phyloP scores from a whole-genome alignment of 345 rosid genomes.

The Schrenkiella parvula region DNA sequence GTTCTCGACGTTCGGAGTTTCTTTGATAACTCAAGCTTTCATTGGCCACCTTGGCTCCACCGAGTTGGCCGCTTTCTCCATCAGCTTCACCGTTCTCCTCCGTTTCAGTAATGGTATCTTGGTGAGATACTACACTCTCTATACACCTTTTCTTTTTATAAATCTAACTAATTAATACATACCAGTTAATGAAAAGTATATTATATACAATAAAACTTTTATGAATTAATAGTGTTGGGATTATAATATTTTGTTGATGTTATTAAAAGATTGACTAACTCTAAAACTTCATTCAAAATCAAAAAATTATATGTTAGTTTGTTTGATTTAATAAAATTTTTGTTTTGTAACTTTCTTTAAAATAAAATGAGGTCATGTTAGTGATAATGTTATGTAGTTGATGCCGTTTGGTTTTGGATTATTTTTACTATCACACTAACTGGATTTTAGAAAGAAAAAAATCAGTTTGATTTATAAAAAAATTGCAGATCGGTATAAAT shows the following conservation, averaged over 20 bases:
- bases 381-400: neutral
- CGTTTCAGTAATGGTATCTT: constrained; percentile 63
- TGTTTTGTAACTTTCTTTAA: neutral
- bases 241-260: too few relatives aligned
- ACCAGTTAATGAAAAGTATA: too few relatives aligned
- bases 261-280: too few relatives aligned
- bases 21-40: constrained; percentile 57
- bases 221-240: too few relatives aligned
- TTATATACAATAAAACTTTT: too few relatives aligned
- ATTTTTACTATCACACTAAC: neutral
- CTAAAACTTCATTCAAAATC: too few relatives aligned
- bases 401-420: neutral
- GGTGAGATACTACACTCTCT: too few relatives aligned
- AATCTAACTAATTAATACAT: too few relatives aligned
- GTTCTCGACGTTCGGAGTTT: constrained; percentile 57
- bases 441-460: neutral
- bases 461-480: neutral
- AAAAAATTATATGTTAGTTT: too few relatives aligned
- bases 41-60: constrained; percentile 64
- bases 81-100: constrained; percentile 54
- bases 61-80: constrained; percentile 70
- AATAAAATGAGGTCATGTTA: neutral
- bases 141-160: too few relatives aligned
- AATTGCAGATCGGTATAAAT: too few relatives aligned
- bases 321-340: too few relatives aligned